Base-by-base conservation (phyloP, 768 basidiomycete species). In the Termitomyces sp. region DNA sequence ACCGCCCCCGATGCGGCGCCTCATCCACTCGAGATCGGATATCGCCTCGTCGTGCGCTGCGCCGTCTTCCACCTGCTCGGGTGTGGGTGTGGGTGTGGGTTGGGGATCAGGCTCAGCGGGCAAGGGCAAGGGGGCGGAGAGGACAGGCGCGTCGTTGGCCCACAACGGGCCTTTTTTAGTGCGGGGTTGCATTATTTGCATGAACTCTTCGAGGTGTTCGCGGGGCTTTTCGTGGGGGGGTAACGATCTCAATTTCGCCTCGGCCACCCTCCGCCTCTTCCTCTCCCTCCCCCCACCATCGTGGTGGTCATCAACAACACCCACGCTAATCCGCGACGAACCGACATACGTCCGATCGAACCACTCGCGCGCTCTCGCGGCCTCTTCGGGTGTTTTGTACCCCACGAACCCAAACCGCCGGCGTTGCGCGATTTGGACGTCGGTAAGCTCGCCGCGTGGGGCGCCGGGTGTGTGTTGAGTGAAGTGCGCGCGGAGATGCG, bases 371-470 rank as follows among this genome's bases (percentile, higher is more conserved):
- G 91, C 95, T 5, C 79, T 77, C 6, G 73, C 58, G 0, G 96
- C 96, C 59, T 97, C 91, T 32, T 81, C 76, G 33, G 87, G 79
- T 0, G 87, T 82, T 74, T 91, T 93, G 79, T 86, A 98, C 0
- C 97, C 97, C 9, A 96, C 79, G 67, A 98, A 99, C 0, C 91
- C 97, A 70, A 99, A 95, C 36, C n/a, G n/a, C n/a, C n/a, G n/a
- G n/a, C n/a, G n/a, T n/a, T n/a, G n/a, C n/a, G n/a, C n/a, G n/a
- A n/a, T n/a, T 70, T 91, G 91, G 52, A 87, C 78, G 74, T 98
- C 97, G 4, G 97, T 99, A 49, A 97, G 79, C 1, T 80, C 83
- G 4, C 87, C 89, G 0, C 76, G 74, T 1, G 88, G 89, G 20
- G 82, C 80, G 28, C 77, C 80, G 36, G 77, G 80, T 20, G 76